These are phyloP conservation scores for Blastobotrys malaysiensis DNA, from an alignment of 1,139 yeast genomes.

Conservation along the genomic window DNA sequence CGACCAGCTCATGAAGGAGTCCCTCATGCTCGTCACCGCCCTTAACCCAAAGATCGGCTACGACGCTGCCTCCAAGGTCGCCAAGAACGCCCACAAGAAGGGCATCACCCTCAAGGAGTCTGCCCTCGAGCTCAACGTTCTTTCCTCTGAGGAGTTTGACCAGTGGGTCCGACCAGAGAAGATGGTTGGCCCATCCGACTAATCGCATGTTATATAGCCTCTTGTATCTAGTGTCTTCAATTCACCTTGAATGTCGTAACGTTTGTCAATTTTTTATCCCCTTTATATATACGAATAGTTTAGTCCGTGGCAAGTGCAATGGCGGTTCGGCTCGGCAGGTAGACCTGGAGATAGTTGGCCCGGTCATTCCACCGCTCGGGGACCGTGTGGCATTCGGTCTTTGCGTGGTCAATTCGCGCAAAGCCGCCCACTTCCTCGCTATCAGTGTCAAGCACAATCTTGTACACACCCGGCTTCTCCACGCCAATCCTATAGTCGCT, in stretches of 20 bases:
- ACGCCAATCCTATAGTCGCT: slow-evolving; percentile 88
- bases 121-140: slow-evolving; percentile 83
- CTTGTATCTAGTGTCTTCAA: not conserved
- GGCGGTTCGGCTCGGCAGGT: slow-evolving; percentile 79
- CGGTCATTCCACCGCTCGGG: slow-evolving; percentile 78
- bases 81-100: slow-evolving; percentile 97
- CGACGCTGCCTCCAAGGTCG: slow-evolving; percentile 94
- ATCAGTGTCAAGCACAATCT: slow-evolving; percentile 72
- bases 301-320: slow-evolving; percentile 51
- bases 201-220: slow-evolving; percentile 11
- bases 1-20: slow-evolving; percentile 80
- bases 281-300: not conserved
- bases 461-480: slow-evolving; percentile 70
- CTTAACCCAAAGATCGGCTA: slow-evolving; percentile 98
- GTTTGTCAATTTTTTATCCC: not conserved
- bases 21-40: slow-evolving; percentile 97
- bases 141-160: slow-evolving; percentile 80
- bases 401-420: slow-evolving; percentile 55
- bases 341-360: slow-evolving; percentile 68
- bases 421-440: slow-evolving; percentile 74
- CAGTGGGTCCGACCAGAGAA: slow-evolving; percentile 97
- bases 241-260: too few relatives aligned
- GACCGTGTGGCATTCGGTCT: slow-evolving; percentile 50
- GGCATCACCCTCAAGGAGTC: slow-evolving; percentile 93
- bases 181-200: slow-evolving; percentile 80